Evolutionary conservation across 148 eudicot genomes (phyloP).

Genomic region (Arbutus unedo): DNA sequence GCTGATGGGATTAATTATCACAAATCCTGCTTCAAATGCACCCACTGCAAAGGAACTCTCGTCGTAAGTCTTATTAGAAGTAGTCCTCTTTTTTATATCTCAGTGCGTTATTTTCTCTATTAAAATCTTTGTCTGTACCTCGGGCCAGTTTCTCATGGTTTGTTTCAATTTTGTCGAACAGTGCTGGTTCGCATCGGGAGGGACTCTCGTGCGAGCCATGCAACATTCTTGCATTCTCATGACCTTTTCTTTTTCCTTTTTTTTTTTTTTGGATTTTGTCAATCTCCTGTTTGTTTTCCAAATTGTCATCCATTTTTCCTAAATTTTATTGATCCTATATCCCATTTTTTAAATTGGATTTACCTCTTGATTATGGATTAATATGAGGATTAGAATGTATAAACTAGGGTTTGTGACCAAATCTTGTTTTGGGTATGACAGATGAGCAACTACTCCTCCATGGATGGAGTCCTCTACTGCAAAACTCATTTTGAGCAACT

Average conservation of each 20-base stretch:
- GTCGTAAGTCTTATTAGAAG: conserved; percentile 42
- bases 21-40: conserved; percentile 90
- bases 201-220: too few species aligned
- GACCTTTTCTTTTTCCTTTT: neutral
- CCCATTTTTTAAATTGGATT: neutral
- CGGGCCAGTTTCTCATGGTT: too few species aligned
- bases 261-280: neutral
- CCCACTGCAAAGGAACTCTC: conserved; percentile 94
- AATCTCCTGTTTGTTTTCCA: neutral
- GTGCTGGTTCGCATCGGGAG: too few species aligned
- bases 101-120: too few species aligned
- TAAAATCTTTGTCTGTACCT: too few species aligned
- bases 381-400: neutral
- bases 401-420: neutral
- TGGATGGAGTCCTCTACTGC: conserved; percentile 98
- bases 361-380: neutral
- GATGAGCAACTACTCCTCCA: conserved; percentile 99
- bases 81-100: too few species aligned
- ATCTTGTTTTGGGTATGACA: conserved; percentile 19
- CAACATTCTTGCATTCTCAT: too few species aligned
- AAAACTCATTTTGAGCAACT: conserved; percentile 95
- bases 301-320: neutral
- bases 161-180: too few species aligned
- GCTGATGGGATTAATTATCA: conserved; percentile 88
- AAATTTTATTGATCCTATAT: too few species aligned